Conservation (phyloP, 2,329 filamentous ascomycete genomes). For the Pseudonectria buxi region DNA sequence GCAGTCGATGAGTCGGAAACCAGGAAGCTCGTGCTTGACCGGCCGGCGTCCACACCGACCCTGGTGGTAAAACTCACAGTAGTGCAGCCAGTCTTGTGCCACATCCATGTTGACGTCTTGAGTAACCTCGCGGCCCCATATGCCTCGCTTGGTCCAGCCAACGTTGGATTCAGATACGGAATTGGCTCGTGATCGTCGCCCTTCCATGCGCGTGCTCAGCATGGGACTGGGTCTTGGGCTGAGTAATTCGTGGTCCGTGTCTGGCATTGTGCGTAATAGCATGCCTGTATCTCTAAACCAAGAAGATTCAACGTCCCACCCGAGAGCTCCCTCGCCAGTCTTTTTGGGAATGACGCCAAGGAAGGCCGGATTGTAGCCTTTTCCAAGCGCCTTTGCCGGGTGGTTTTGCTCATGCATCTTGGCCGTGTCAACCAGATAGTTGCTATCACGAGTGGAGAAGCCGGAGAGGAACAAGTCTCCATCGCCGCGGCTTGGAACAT, state of each 20-base stretch:
- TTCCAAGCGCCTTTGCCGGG: slow-evolving; percentile 20
- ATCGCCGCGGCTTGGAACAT: slow-evolving; percentile 24
- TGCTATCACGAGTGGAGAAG: slow-evolving; percentile 29
- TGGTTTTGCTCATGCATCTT: slow-evolving; percentile 27
- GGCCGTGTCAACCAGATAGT: slow-evolving; percentile 26
- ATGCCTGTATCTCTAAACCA: slow-evolving; percentile 29
- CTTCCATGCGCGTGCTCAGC: slow-evolving; percentile 14
- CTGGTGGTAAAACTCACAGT: slow-evolving; percentile 28
- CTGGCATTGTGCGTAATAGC: slow-evolving; percentile 26
- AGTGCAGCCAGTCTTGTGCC: slow-evolving; percentile 27
- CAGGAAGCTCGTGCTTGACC: slow-evolving; percentile 18
- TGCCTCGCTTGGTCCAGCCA: slow-evolving; percentile 24
- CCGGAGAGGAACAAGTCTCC: slow-evolving; percentile 27
- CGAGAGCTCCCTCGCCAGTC: slow-evolving; percentile 20
- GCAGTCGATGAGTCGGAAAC: slow-evolving; percentile 29
- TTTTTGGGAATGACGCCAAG: slow-evolving; percentile 28
- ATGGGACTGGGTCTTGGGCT: slow-evolving; percentile 3
- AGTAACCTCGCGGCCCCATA: slow-evolving; percentile 29
- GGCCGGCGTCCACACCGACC: slow-evolving; percentile 25
- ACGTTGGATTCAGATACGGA: slow-evolving; percentile 11
- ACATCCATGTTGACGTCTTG: slow-evolving; percentile 23
- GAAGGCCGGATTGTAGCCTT: slow-evolving; percentile 24
- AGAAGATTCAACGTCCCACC: slow-evolving; percentile 25
- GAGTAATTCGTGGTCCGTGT: slow-evolving; percentile 15
- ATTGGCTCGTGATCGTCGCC: slow-evolving; percentile 13